Evolutionary conservation across 768 basidiomycete species (phyloP).

Genomic region (Russula olivacea): DNA sequence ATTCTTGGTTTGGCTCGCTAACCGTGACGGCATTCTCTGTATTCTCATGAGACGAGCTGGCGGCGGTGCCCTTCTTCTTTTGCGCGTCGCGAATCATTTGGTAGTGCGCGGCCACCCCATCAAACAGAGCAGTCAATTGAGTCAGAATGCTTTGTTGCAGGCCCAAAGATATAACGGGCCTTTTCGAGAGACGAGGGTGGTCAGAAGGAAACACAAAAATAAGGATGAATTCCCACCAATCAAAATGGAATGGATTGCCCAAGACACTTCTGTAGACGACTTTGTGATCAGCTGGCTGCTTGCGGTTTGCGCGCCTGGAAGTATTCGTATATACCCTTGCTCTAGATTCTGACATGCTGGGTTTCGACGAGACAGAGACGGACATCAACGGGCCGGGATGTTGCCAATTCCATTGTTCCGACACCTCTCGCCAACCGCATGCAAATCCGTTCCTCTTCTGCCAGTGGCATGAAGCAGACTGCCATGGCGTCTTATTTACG

Average conservation of each 20-base stretch:
- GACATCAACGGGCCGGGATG: not conserved
- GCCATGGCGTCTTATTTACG: too few relatives aligned
- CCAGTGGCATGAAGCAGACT: too few relatives aligned
- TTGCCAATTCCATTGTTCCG: not conserved
- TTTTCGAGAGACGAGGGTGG: conserved; percentile 28
- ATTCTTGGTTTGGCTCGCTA: not conserved
- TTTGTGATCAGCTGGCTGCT: conserved; percentile 47
- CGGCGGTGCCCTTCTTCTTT: conserved; percentile 4
- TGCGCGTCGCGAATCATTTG: conserved; percentile 20
- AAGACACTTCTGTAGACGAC: conserved; percentile 63
- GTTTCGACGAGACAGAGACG: not conserved
- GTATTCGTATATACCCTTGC: conserved; percentile 50
- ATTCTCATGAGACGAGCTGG: not conserved
- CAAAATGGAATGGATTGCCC: conserved; percentile 63
- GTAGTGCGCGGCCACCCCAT: conserved; percentile 45
- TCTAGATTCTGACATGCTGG: conserved; percentile 42
- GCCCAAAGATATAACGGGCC: conserved; percentile 59
- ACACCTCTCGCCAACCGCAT: too few relatives aligned
- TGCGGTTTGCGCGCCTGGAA: conserved; percentile 57
- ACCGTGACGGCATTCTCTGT: not conserved
- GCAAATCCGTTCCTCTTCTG: too few relatives aligned
- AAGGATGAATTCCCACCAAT: conserved; percentile 45
- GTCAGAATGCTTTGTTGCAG: conserved; percentile 57
- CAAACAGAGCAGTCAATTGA: conserved; percentile 43
- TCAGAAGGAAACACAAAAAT: conserved; percentile 10